These are phyloP conservation scores for Zymoseptoria tritici DNA, from an alignment of 2,329 filamentous ascomycete genomes.

Conservation along the genomic window DNA sequence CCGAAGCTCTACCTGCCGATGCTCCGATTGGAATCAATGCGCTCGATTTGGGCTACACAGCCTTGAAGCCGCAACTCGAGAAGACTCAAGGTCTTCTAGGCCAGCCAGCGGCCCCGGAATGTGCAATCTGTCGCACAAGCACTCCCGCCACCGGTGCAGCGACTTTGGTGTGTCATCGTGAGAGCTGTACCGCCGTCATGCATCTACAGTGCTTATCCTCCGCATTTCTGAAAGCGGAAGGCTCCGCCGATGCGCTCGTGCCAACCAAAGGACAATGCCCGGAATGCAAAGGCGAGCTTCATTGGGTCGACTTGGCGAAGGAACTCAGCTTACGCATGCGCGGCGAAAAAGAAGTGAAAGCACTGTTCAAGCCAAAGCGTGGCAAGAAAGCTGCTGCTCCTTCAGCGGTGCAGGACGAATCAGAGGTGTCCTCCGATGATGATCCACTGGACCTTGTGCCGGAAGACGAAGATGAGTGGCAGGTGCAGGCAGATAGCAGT, in stretches of 20 bases:
- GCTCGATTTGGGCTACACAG: slow-evolving; percentile 48
- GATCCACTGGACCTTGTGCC: slow-evolving; percentile 6
- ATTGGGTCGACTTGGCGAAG: slow-evolving; percentile 74
- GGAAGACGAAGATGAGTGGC: slow-evolving; percentile 20
- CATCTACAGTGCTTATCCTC: slow-evolving; percentile 52
- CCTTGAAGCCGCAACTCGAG: slow-evolving; percentile 43
- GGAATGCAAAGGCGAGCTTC: slow-evolving; percentile 52
- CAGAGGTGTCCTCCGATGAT: slow-evolving; percentile 11
- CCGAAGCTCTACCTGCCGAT: slow-evolving; percentile 1
- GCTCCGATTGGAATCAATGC: slow-evolving; percentile 32
- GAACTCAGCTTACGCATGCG: slow-evolving; percentile 69
- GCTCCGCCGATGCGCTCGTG: slow-evolving; percentile 23
- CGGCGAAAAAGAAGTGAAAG: slow-evolving; percentile 61
- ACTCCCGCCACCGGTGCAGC: slow-evolving; percentile 35
- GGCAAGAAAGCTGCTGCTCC: slow-evolving; percentile 6
- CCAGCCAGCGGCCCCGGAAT: slow-evolving; percentile 32
- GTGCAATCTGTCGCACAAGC: slow-evolving; percentile 43
- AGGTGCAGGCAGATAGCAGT: slow-evolving; percentile 27
- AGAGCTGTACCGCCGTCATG: slow-evolving; percentile 41
- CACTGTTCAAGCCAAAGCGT: slow-evolving; percentile 50
- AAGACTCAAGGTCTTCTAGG: slow-evolving; percentile 43
- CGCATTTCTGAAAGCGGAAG: slow-evolving; percentile 41
- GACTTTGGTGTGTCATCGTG: slow-evolving; percentile 46
- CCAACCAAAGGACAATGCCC: slow-evolving; percentile 67
- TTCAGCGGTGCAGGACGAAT: slow-evolving; percentile 12